Percentiles rank a stretch among this genome's conserved stretches.
These are phyloP conservation scores for Mucor indicus DNA, from an alignment of 371 early-diverging fungal genomes.

Conservation along the genomic window DNA sequence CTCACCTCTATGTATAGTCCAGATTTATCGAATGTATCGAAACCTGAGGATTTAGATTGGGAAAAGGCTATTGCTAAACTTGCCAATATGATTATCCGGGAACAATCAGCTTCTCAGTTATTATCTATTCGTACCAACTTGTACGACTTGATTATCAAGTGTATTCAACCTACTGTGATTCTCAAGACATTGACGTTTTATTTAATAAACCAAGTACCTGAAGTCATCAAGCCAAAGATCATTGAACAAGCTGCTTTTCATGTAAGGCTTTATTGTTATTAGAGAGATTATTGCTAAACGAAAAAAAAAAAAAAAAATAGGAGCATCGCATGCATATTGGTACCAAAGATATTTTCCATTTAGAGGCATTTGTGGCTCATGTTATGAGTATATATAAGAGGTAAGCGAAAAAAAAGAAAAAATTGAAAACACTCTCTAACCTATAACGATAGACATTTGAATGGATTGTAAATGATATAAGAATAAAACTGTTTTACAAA, in stretches of 20 bases:
- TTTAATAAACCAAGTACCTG: constrained; percentile 60
- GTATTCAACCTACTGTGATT: constrained; percentile 84
- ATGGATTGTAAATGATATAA: constrained; percentile 3
- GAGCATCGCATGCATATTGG: constrained; percentile 88
- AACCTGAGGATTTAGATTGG: constrained; percentile 85
- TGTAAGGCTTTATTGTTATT: constrained; percentile 41
- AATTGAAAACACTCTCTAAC: no score
- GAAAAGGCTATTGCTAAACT: constrained; percentile 74
- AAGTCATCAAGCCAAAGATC: constrained; percentile 62
- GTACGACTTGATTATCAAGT: constrained; percentile 87
- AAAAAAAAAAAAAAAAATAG: constrained; percentile 30
- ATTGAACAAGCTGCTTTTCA: constrained; percentile 78
- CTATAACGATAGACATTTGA: constrained; percentile 6
- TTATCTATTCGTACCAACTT: constrained; percentile 72
- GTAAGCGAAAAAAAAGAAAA: constrained; percentile 8
- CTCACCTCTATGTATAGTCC: constrained; percentile 7
- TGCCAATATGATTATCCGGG: constrained; percentile 64
- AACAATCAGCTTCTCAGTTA: constrained; percentile 74
- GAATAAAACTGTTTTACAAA: no score
- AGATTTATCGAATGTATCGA: constrained; percentile 45
- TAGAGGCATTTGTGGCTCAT: constrained; percentile 96
- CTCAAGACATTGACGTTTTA: constrained; percentile 68
- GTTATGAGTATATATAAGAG: constrained; percentile 75
- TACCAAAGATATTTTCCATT: constrained; percentile 93
- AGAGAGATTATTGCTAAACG: background rate